Conservation (phyloP, 2,329 filamentous ascomycete species). For the Colletotrichum somersetense region DNA sequence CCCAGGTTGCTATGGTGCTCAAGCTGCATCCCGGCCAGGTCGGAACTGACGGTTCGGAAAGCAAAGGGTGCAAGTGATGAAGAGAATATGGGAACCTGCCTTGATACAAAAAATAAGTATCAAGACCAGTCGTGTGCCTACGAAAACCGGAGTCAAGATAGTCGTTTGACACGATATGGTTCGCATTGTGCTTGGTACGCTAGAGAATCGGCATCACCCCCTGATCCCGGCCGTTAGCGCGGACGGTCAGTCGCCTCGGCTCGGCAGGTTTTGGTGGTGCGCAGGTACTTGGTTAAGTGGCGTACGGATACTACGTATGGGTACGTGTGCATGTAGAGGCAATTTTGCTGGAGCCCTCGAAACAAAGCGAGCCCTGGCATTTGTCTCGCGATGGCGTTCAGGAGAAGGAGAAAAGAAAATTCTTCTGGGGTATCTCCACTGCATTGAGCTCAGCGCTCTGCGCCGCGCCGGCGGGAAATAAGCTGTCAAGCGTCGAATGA, state of each 20-base stretch:
- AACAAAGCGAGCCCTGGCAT: slow-evolving; percentile 40
- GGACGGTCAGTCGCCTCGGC: background rate
- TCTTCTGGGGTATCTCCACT: slow-evolving; percentile 23
- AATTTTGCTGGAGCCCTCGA: slow-evolving; percentile 35
- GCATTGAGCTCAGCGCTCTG: slow-evolving; percentile 31
- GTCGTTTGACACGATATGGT: background rate
- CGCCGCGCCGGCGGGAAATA: slow-evolving; percentile 34
- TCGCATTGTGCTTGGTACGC: background rate
- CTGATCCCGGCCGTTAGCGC: slow-evolving; percentile 6
- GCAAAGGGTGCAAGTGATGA: background rate
- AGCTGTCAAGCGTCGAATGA: slow-evolving; percentile 35
- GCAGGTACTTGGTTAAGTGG: too few species aligned
- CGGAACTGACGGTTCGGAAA: slow-evolving; percentile 7
- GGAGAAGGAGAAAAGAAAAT: slow-evolving; percentile 30
- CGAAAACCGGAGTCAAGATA: too few species aligned
- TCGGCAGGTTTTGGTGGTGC: slow-evolving; percentile 14
- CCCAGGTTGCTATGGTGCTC: slow-evolving; percentile 7
- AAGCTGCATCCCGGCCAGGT: slow-evolving; percentile 19
- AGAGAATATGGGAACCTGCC: background rate
- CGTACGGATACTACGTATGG: too few species aligned
- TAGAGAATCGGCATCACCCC: background rate
- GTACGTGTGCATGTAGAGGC: slow-evolving; percentile 25
- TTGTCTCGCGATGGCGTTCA: slow-evolving; percentile 29
- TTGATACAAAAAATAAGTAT: background rate
- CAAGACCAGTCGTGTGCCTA: background rate